Base-by-base conservation (phyloP, 2,329 filamentous ascomycete species). In the Arthrobotrys sinensis region DNA sequence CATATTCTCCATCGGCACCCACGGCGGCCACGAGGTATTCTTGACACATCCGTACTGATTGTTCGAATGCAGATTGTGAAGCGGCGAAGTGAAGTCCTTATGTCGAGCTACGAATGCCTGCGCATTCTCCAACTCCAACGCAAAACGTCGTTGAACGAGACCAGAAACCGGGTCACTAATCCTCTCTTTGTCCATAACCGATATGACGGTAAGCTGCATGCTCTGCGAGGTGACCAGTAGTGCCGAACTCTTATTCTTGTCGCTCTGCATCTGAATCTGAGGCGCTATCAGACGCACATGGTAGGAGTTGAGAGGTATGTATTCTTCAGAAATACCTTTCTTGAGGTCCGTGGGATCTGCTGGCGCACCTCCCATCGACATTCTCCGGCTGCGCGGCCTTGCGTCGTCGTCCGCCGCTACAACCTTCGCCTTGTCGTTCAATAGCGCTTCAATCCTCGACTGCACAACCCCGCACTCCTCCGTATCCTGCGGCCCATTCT, bases 1-100 rank as follows among this genome's bases (percentile, higher is more conserved):
- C 91, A 99, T 97, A 81, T 97, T 93, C 85, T 99, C 96, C 86
- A 99, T 91, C 0, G 96, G 96, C 55, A 98, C 93, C 96, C 96
- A 99, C 0, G 96, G 96, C 10, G 96, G 96, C 96, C 96, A 99
- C 14, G 93, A 91, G 2, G 94, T 93, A 8, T 93, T 93, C 40
- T 89, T 88, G 46, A 93, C 90, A 34, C 94, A 91, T 43, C 96
- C 96, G 82, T 99, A 99, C 76, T 91, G 91, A 84, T 95, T 97
- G 66, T 94, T 95, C 21, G 95, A 94, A 83, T 99, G 98, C 87
- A 97, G 92, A 66, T 96, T 94, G 66, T 97, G 88, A 80, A 96
- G 90, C 79, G 93, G 92, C 8, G 91, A 92, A 11, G 89, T 89
- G 84, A 99, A 95, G 84, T 91, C 96, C 85, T 96, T 96, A 82